A percentile compares a stretch with the other conserved stretches of the same genome.
Evolutionary conservation across 352 stramenopile genomes (phyloP).

Genomic region (Hyaloperonospora brassicae): DNA sequence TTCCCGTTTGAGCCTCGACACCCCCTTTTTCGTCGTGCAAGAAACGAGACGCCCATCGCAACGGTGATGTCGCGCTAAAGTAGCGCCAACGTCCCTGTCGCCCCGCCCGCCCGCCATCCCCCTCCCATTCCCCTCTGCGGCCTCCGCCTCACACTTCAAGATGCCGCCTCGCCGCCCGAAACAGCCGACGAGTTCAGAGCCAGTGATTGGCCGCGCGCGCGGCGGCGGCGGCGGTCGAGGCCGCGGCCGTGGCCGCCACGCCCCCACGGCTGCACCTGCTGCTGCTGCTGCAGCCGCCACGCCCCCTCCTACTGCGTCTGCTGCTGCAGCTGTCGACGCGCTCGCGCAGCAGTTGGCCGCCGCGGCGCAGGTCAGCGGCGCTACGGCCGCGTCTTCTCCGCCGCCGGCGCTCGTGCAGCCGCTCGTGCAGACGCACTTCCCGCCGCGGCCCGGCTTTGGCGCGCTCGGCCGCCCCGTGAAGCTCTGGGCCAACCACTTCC

Average conservation of each 20-base stretch:
- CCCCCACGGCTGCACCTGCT: not conserved
- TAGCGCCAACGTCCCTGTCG: no score
- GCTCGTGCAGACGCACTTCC: slow-evolving; percentile 36
- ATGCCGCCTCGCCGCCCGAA: slow-evolving; percentile 15
- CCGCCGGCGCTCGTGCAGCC: slow-evolving; percentile 27
- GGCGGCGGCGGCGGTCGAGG: slow-evolving; percentile 6
- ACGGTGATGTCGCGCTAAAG: no score
- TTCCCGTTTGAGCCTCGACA: no score
- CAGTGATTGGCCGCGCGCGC: slow-evolving; percentile 9
- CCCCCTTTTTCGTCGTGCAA: no score
- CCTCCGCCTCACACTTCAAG: slow-evolving; percentile 4
- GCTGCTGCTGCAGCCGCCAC: slow-evolving; percentile 6
- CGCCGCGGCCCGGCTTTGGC: slow-evolving; percentile 51
- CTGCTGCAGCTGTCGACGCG: not conserved
- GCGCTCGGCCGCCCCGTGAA: slow-evolving; percentile 29
- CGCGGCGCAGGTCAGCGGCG: slow-evolving; percentile 28
- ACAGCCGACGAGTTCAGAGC: slow-evolving; percentile 13
- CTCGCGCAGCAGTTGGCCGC: slow-evolving; percentile 30
- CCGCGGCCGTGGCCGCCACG: not conserved
- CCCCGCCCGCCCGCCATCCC: no score
- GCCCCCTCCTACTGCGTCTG: not conserved
- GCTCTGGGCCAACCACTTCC: slow-evolving; percentile 60
- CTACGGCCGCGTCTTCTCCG: slow-evolving; percentile 3
- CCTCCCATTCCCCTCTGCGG: no score
- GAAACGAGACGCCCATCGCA: no score